Base-by-base conservation (phyloP, 192 early-diverging fungal species). In the Pilobolus umbonatus region DNA sequence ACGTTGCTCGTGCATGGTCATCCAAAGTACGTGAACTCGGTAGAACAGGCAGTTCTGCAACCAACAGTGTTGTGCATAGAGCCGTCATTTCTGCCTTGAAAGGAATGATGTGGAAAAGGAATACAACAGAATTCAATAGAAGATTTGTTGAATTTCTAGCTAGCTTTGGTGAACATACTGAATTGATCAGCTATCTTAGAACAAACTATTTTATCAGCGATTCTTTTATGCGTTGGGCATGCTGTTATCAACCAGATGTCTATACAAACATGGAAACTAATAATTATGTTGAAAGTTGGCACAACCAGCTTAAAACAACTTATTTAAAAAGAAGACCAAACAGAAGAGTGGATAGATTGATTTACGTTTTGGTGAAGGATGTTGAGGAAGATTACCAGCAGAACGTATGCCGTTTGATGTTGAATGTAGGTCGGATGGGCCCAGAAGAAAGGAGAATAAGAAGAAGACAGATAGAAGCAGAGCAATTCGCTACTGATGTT, bases 271-370 rank as follows among this genome's bases (percentile, higher is more conserved):
- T 47, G 45, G 45, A 47, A 47, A 47, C 45, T n/a, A n/a, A n/a
- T n/a, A 55, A 55, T 26, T 55, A 38, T 28, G 28, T 55, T 4
- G 54, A 55, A 55, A 39, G 7, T 12, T 55, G 35, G 54, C 54
- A 40, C 11, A 55, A 55, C 12, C 53, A 55, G 21, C 11, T 55
- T 2, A 55, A 55, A 15, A 40, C 53, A 28, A 55, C 36, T 1
- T 42, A 40, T 32, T 42, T 55, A 10, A 11, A 40, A 39, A 55
- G 53, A 40, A 55, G 26, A 28, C 17, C 6, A 8, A 40, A 55
- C 17, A 55, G 38, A 55, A 11, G 53, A 4, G 36, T 55, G 1
- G 34, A 55, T 15, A 3, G 36, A 14, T 28, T 55, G 38, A 32
- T 55, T 28, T 55, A 39, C 24, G 28, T 55, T 12, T n/a, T 55